Evolutionary conservation across 2,329 filamentous ascomycete genomes (phyloP).

Genomic region (Colletotrichum simmondsii): DNA sequence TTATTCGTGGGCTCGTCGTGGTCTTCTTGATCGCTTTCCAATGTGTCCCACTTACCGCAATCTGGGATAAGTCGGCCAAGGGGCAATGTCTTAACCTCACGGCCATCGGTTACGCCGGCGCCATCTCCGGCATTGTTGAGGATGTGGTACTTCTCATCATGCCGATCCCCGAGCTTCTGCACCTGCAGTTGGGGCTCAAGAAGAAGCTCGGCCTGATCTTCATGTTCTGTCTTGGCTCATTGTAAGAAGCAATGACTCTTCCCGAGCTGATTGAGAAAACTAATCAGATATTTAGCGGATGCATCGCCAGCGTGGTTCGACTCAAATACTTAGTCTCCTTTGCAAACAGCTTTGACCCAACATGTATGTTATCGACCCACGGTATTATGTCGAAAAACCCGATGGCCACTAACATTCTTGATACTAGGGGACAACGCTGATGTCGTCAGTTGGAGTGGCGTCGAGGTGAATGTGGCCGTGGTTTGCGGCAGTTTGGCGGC

Average conservation of each 20-base stretch:
- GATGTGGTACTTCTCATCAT: constrained; percentile 32
- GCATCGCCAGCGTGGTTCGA: constrained; percentile 35
- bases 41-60: constrained; percentile 32
- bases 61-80: constrained; percentile 29
- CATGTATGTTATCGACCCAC: constrained; percentile 8
- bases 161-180: constrained; percentile 31
- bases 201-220: constrained; percentile 29
- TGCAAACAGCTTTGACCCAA: constrained; percentile 21
- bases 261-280: not conserved
- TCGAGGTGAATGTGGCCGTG: constrained; percentile 48
- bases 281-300: constrained; percentile 23
- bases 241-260: constrained; percentile 6
- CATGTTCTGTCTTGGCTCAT: constrained; percentile 31
- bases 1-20: constrained; percentile 26
- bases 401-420: not conserved
- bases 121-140: constrained; percentile 29
- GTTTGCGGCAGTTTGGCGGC: constrained; percentile 54
- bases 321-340: constrained; percentile 33
- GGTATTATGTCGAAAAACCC: no score
- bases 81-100: constrained; percentile 25
- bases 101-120: constrained; percentile 22
- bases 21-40: constrained; percentile 37
- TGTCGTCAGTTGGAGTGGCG: constrained; percentile 43
- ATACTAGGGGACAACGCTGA: constrained; percentile 40
- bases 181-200: constrained; percentile 7